Conservation (phyloP, 805 yeast genomes). For the Zygosaccharomyces bisporus region DNA sequence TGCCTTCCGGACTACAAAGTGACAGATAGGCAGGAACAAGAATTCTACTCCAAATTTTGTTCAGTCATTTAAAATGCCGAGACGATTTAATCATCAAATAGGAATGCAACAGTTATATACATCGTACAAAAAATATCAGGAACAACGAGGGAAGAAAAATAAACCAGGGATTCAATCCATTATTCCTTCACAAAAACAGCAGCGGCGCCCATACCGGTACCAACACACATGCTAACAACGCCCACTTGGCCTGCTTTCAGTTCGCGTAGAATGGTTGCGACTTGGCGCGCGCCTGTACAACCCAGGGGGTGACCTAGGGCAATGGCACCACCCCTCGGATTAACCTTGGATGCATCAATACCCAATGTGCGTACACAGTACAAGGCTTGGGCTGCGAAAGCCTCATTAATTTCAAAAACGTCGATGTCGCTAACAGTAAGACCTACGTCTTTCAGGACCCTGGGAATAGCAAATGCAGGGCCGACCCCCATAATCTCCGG, state of each 20-base stretch:
- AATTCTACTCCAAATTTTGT: slow-evolving; percentile 16
- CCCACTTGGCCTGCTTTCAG: slow-evolving; percentile 79
- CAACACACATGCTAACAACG: slow-evolving; percentile 93
- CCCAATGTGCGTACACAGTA: slow-evolving; percentile 65
- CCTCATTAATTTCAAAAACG: slow-evolving; percentile 89
- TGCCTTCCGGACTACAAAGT: slow-evolving; percentile 15
- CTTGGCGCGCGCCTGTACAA: slow-evolving; percentile 88
- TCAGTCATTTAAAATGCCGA: background rate
- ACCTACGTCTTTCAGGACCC: slow-evolving; percentile 59
- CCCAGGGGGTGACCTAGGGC: slow-evolving; percentile 95
- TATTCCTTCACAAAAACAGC: slow-evolving; percentile 78
- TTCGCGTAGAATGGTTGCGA: slow-evolving; percentile 82
- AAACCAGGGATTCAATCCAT: slow-evolving; percentile 1
- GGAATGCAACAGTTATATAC: no score
- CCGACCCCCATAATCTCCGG: slow-evolving; percentile 98
- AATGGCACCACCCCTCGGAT: slow-evolving; percentile 95
- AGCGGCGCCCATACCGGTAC: slow-evolving; percentile 99
- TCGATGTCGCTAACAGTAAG: slow-evolving; percentile 61
- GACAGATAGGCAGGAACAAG: slow-evolving; percentile 16
- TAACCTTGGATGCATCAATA: slow-evolving; percentile 67
- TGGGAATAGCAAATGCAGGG: slow-evolving; percentile 94
- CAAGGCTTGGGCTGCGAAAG: slow-evolving; percentile 92
- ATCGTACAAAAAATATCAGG: no score
- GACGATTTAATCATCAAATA: background rate
- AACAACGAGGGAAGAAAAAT: background rate